phyloP scores from a whole-genome alignment of 306 rosid species.

The Mimosa pudica region DNA sequence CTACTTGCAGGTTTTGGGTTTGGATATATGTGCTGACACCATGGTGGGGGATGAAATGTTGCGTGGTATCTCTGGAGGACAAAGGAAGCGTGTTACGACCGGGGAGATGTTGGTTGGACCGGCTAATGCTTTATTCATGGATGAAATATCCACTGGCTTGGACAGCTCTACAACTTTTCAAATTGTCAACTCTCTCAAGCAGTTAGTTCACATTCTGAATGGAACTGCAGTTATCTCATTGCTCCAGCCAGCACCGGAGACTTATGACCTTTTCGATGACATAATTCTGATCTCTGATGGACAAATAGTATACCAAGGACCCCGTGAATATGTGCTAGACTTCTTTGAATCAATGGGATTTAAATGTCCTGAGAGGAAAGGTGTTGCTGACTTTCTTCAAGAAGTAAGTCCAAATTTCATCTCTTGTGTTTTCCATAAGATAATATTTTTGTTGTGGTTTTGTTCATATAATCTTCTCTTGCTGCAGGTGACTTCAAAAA shows the following conservation, averaged over 20 bases:
- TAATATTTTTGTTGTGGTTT: not conserved
- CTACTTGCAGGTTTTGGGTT: constrained; percentile 56
- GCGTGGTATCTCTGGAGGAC: constrained; percentile 87
- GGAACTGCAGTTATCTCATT: constrained; percentile 54
- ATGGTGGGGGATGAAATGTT: constrained; percentile 81
- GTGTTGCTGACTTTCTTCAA: constrained; percentile 58
- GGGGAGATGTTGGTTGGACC: constrained; percentile 70
- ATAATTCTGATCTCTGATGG: constrained; percentile 54
- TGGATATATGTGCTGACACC: constrained; percentile 74
- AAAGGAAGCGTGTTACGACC: constrained; percentile 76
- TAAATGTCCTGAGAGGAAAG: constrained; percentile 57
- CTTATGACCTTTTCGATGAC: constrained; percentile 55
- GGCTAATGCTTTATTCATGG: constrained; percentile 58
- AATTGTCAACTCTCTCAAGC: constrained; percentile 49
- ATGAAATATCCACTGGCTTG: constrained; percentile 59
- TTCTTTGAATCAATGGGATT: constrained; percentile 56
- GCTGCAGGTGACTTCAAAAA: constrained; percentile 50
- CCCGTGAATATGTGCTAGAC: constrained; percentile 48
- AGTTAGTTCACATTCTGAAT: constrained; percentile 46
- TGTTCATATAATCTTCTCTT: constrained; percentile 1
- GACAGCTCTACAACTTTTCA: constrained; percentile 62
- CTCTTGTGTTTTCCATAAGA: not conserved
- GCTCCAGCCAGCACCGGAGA: constrained; percentile 61
- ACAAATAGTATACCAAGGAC: constrained; percentile 54
- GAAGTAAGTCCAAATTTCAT: constrained; percentile 38